These are phyloP conservation scores for Penicillium sp. DNA, from an alignment of 2,329 filamentous ascomycete genomes.

Conservation along the genomic window DNA sequence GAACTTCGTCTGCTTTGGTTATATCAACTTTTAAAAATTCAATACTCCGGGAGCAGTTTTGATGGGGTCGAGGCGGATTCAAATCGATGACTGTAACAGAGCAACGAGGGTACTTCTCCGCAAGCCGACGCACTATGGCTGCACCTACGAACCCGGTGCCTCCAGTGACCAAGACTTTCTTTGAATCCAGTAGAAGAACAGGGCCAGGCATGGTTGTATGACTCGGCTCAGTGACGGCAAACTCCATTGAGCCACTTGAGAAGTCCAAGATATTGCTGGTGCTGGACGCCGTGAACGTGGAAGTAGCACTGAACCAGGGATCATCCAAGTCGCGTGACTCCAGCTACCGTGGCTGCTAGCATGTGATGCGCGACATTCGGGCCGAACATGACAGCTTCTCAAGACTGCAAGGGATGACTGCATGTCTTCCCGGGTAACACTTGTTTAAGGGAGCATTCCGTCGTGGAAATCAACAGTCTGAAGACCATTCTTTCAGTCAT, in stretches of 20 bases:
- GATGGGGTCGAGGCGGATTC: slow-evolving; percentile 24
- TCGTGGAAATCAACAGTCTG: slow-evolving; percentile 4
- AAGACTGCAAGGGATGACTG: no score
- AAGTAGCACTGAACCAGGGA: slow-evolving; percentile 1
- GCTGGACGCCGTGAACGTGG: neutral
- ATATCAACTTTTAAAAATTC: slow-evolving; percentile 32
- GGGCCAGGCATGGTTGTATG: no score
- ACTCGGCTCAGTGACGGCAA: no score
- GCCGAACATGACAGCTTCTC: neutral
- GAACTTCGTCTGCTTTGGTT: slow-evolving; percentile 23
- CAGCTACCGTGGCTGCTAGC: slow-evolving; percentile 5
- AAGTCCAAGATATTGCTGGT: no score
- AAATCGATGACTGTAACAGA: slow-evolving; percentile 34
- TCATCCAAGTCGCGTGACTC: slow-evolving; percentile 4
- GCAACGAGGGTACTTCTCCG: slow-evolving; percentile 33
- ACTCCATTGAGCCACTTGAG: no score
- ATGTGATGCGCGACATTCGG: neutral
- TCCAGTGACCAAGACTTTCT: slow-evolving; percentile 33
- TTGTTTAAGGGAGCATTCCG: neutral
- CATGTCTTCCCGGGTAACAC: no score
- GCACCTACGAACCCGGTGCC: slow-evolving; percentile 38
- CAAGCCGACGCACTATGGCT: slow-evolving; percentile 33
- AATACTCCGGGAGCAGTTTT: slow-evolving; percentile 22
- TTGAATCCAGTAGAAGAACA: slow-evolving; percentile 6
- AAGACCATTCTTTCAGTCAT: slow-evolving; percentile 17